Conservation (phyloP, 1,284 basidiomycete genomes). For the Ganoderma lucidum region DNA sequence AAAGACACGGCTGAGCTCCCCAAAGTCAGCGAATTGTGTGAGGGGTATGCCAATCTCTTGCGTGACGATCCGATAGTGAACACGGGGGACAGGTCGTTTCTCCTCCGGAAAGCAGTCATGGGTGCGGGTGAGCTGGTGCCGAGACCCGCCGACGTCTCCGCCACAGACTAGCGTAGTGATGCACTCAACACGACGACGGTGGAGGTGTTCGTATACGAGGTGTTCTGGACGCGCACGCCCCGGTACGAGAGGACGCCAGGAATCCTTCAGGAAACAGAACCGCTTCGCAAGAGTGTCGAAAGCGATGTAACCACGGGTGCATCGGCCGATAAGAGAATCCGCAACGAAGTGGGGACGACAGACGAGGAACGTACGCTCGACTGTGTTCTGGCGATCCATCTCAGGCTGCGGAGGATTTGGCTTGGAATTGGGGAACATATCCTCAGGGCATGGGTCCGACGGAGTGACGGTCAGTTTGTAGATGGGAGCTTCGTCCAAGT, state of each 20-base stretch:
- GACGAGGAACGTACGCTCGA: slow-evolving; percentile 8
- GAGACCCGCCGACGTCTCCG: slow-evolving; percentile 20
- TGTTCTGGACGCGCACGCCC: slow-evolving; percentile 15
- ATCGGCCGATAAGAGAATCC: slow-evolving; percentile 12
- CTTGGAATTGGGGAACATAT: neutral
- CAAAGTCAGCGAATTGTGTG: slow-evolving; percentile 1
- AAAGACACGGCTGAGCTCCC: neutral
- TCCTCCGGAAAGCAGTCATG: neutral
- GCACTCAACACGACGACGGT: neutral
- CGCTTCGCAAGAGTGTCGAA: neutral
- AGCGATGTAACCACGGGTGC: slow-evolving; percentile 18
- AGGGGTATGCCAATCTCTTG: slow-evolving; percentile 11
- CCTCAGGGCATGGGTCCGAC: neutral
- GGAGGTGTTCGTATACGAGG: slow-evolving; percentile 13
- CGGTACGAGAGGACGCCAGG: slow-evolving; percentile 16
- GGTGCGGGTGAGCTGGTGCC: neutral
- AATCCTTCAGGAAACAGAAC: slow-evolving; percentile 20
- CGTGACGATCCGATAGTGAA: slow-evolving; percentile 13
- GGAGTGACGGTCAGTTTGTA: neutral
- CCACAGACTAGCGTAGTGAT: slow-evolving; percentile 18
- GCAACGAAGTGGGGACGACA: slow-evolving; percentile 8
- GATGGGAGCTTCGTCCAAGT: neutral
- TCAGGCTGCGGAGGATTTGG: neutral
- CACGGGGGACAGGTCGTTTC: slow-evolving; percentile 7
- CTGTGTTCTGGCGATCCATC: too few relatives aligned